phyloP scores from a whole-genome alignment of 176 grass and related monocot genomes.

The Bolboschoenus planiculmis region DNA sequence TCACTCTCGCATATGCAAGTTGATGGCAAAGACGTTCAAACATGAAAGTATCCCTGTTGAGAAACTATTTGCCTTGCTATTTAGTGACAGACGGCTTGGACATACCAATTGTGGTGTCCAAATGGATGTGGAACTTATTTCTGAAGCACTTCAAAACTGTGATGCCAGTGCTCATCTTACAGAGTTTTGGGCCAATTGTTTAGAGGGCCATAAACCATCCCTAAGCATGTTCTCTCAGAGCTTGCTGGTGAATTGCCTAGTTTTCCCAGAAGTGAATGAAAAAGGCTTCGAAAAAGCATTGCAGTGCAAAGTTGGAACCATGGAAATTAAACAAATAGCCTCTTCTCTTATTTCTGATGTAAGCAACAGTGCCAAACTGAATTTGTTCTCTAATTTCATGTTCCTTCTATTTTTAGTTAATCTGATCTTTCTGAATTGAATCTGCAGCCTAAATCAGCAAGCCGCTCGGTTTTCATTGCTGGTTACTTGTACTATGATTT shows the following conservation, averaged over 20 bases:
- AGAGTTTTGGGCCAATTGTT: constrained; percentile 63
- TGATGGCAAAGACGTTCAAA: constrained; percentile 53
- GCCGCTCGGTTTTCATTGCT: constrained; percentile 55
- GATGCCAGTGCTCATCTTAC: constrained; percentile 33
- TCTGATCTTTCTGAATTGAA: constrained; percentile 28
- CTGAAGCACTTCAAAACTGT: constrained; percentile 33
- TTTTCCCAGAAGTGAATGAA: constrained; percentile 35
- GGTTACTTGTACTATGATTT: constrained; percentile 72
- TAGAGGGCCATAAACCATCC: constrained; percentile 40
- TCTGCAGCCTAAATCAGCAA: constrained; percentile 41
- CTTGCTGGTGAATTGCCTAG: constrained; percentile 31
- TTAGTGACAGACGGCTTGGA: constrained; percentile 50
- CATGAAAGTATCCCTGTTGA: constrained; percentile 47
- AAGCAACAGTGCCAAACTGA: constrained; percentile 26
- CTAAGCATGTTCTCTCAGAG: constrained; percentile 60
- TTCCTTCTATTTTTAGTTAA: neutral
- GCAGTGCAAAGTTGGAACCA: constrained; percentile 27
- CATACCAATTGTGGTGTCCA: constrained; percentile 64
- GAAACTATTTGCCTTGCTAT: constrained; percentile 48
- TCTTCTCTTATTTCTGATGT: constrained; percentile 60
- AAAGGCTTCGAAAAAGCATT: constrained; percentile 25
- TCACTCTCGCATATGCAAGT: constrained; percentile 65
- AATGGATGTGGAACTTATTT: constrained; percentile 53
- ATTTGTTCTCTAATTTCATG: neutral
- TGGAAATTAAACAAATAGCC: constrained; percentile 45